These are phyloP conservation scores for Pyrenochaeta sp. DNA, from an alignment of 2,329 filamentous ascomycete genomes.

Conservation along the genomic window DNA sequence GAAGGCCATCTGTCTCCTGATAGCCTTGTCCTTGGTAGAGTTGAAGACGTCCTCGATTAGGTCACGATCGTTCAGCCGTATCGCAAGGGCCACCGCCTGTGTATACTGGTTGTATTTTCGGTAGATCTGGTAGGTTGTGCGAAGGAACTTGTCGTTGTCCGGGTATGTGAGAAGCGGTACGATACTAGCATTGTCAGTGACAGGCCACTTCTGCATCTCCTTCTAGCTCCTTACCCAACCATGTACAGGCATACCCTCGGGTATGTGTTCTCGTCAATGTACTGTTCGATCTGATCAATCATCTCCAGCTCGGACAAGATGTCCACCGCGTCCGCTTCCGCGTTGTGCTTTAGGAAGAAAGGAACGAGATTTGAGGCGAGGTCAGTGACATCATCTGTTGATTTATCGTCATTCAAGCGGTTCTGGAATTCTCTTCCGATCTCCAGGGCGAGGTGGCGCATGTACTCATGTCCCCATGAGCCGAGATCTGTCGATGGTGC, in stretches of 20 bases:
- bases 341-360: conserved; percentile 95
- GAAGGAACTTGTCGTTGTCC: conserved; percentile 94
- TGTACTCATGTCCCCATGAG: conserved; percentile 99
- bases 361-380: conserved; percentile 86
- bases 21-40: conserved; percentile 77
- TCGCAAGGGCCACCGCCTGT: conserved; percentile 92
- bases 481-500: conserved; percentile 91
- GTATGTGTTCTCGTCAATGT: conserved; percentile 94
- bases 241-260: conserved; percentile 94
- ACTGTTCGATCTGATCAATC: conserved; percentile 88
- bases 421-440: conserved; percentile 94
- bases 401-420: conserved; percentile 83
- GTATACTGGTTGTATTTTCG: conserved; percentile 90
- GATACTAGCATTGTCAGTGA: conserved; percentile 67
- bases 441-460: conserved; percentile 92
- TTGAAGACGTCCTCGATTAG: conserved; percentile 85
- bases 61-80: conserved; percentile 86
- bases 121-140: conserved; percentile 93
- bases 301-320: conserved; percentile 97
- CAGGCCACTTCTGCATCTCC: background rate
- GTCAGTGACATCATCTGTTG: conserved; percentile 83
- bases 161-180: conserved; percentile 97
- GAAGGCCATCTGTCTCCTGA: conserved; percentile 95
- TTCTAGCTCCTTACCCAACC: conserved; percentile 67
- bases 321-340: conserved; percentile 97